Conservation (phyloP, 306 rosid species). For the Inga oerstediana region DNA sequence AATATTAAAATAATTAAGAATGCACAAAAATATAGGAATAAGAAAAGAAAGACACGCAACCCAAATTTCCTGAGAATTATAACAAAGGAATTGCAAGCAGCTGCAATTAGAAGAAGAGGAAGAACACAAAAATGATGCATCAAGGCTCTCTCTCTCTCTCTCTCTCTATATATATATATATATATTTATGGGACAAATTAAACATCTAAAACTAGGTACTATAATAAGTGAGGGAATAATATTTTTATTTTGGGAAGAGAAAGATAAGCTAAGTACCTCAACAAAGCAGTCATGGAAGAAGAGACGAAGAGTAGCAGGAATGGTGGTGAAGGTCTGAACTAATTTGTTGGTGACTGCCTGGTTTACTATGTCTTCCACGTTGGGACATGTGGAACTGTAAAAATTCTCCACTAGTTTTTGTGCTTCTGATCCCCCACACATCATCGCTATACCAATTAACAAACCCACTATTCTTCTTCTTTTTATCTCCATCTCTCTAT, state of each 20-base stretch:
- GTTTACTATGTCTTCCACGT: conserved; percentile 61
- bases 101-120: not conserved
- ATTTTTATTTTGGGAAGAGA: not conserved
- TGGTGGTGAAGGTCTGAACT: conserved; percentile 52
- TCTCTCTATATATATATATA: not conserved
- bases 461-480: conserved; percentile 28
- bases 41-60: not conserved
- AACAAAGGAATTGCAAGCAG: not conserved
- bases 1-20: not conserved
- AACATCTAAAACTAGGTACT: not conserved
- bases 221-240: no score
- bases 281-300: conserved; percentile 89
- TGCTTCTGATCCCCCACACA: conserved; percentile 39
- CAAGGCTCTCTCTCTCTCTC: not conserved
- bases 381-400: conserved; percentile 64
- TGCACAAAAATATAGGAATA: not conserved
- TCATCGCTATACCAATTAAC: conserved; percentile 27
- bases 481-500: conserved; percentile 27
- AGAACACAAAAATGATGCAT: not conserved
- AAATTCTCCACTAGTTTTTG: conserved; percentile 55
- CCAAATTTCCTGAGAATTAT: not conserved
- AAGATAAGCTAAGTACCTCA: conserved; percentile 46
- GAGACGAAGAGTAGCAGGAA: conserved; percentile 75
- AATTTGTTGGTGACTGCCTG: conserved; percentile 69
- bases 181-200: no score